Conservation (phyloP, 1,139 yeast species). For the Candida sp. region DNA sequence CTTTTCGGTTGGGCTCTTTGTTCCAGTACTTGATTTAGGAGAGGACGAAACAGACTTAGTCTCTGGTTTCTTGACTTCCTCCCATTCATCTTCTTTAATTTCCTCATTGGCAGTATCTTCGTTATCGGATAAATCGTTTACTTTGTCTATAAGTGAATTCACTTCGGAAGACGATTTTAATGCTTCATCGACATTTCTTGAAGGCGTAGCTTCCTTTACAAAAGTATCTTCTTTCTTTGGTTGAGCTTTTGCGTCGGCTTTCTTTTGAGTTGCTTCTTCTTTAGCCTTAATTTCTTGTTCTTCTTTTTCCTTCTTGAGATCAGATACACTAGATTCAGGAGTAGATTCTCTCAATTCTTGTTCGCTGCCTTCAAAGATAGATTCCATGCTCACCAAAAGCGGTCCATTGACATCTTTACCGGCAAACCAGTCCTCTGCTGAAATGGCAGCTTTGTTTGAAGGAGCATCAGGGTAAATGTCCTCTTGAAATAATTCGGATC, state of each 20-base stretch:
- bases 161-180: constrained; percentile 39
- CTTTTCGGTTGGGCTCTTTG: constrained; percentile 9
- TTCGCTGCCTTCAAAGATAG: constrained; percentile 72
- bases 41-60: constrained; percentile 7
- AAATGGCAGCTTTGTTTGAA: constrained; percentile 70
- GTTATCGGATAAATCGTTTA: constrained; percentile 37
- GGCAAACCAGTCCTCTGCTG: constrained; percentile 73
- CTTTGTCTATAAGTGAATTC: constrained; percentile 35
- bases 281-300: constrained; percentile 16
- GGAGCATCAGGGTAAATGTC: constrained; percentile 94
- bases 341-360: constrained; percentile 38
- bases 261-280: constrained; percentile 13
- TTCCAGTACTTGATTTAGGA: constrained; percentile 9
- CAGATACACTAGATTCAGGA: constrained; percentile 26
- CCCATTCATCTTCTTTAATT: constrained; percentile 37
- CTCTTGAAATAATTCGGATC: constrained; percentile 86
- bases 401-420: constrained; percentile 86
- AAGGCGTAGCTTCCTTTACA: constrained; percentile 11
- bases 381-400: constrained; percentile 70
- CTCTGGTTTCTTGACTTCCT: constrained; percentile 34
- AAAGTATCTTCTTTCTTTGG: constrained; percentile 4
- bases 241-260: constrained; percentile 9
- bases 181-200: constrained; percentile 33
- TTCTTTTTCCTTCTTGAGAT: constrained; percentile 20
- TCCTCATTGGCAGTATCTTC: constrained; percentile 28